Evolutionary conservation across 495 filamentous ascomycete species (phyloP).

Genomic region (Penicillium egyptiacum): DNA sequence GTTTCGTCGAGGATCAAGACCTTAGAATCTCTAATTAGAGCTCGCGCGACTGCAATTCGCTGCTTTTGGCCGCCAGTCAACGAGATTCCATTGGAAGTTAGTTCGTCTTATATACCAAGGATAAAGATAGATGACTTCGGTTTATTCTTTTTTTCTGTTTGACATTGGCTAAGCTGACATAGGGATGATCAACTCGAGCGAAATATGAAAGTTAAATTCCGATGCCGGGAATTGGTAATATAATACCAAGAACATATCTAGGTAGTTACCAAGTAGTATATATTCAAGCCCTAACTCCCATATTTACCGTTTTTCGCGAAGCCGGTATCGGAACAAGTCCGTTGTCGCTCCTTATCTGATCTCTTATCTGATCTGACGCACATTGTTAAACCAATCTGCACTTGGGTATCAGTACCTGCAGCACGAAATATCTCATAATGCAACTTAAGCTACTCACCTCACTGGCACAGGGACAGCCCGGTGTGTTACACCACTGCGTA

Average conservation of each 20-base stretch:
- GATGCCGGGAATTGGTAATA: not conserved
- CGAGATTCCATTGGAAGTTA: not conserved
- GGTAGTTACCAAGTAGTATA: too few species aligned
- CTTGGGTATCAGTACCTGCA: not conserved
- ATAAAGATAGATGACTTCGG: too few species aligned
- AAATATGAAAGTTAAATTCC: not conserved
- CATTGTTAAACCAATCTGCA: not conserved
- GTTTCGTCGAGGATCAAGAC: not conserved
- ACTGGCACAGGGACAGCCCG: conserved; percentile 25
- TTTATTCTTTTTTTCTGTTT: not conserved
- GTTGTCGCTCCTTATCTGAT: conserved; percentile 15
- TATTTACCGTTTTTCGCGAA: not conserved
- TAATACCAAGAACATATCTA: conserved; percentile 6
- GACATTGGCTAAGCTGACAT: not conserved
- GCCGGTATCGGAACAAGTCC: not conserved
- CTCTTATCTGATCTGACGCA: conserved; percentile 29
- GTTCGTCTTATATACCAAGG: too few species aligned
- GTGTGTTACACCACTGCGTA: conserved; percentile 32
- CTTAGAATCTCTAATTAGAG: not conserved
- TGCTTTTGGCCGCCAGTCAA: not conserved
- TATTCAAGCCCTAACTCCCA: conserved; percentile 12
- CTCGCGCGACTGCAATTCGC: too few species aligned
- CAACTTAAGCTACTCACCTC: conserved; percentile 25
- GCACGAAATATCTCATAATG: conserved; percentile 13
- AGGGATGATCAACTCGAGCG: not conserved